Base-by-base conservation (phyloP, 73 alveolate species). In the Symbiodinium natans region DNA sequence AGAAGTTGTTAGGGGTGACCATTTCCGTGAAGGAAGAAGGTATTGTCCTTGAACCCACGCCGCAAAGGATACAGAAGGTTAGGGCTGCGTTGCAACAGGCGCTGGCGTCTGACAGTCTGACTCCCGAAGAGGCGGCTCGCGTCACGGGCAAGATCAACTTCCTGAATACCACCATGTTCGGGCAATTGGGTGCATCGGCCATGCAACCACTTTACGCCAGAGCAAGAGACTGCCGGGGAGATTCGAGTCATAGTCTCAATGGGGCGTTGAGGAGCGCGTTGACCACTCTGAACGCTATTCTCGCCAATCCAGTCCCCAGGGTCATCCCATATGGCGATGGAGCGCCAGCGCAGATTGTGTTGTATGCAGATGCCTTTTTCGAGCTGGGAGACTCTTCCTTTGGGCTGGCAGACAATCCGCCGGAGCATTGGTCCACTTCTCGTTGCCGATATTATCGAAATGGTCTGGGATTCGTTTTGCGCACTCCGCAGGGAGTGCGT, bases 331-430 rank as follows among this genome's bases (percentile, higher is more conserved):
- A 8, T 1, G 9, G 8, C 29, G 7, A 2, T 7, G 52, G 3
- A 1, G 54, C n/a, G 6, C 54, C 34, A 9, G 19, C 38, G 41
- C 21, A 6, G 1, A 15, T 21, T 21, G 48, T 85, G 34, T 1
- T 83, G n/a, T 85, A 46, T 56, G 59, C 93, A 1, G 93, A 85
- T 27, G 93, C 93, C n/a, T 85, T 10, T 36, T 85, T 85, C 41
- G 27, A 1, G 38, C 6, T 85, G 82, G 54, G 42, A 1, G 93
- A 40, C 68, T 1, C 27, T 2, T 21, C 39, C 39, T 8, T 2
- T 1, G 27, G 5, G 39, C 39, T 19, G 80, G 80, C 33, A 8
- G 54, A 27, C 1, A 10, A 1, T 1, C 27, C 21, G 2, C 82
- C 82, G 39, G 40, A 36, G 19, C 40, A 9, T 1, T 85, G 93